phyloP scores from a whole-genome alignment of 2,329 filamentous ascomycete species.

The Trichophaea hybrida region DNA sequence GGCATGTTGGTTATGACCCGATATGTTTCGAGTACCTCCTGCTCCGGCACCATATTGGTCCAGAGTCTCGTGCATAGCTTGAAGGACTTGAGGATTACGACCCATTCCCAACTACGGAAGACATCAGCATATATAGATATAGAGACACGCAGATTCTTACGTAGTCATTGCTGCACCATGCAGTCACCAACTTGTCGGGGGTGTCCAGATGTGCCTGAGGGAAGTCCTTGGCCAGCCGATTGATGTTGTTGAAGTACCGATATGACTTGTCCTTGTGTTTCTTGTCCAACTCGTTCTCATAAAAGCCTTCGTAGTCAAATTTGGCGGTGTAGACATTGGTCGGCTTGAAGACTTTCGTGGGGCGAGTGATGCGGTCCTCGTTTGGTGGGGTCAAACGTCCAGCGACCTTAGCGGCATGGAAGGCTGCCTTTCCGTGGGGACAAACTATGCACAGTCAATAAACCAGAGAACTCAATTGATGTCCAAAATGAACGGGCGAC shows the following conservation, averaged over 20 bases:
- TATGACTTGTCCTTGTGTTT: conserved; percentile 99
- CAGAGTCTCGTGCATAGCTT: conserved; percentile 85
- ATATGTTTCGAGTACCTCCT: conserved; percentile 93
- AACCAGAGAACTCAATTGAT: background rate
- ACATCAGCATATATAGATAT: background rate
- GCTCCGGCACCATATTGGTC: conserved; percentile 92
- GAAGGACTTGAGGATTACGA: conserved; percentile 69
- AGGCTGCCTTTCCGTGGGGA: conserved; percentile 26
- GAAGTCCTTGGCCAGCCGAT: conserved; percentile 89
- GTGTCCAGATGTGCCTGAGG: conserved; percentile 82
- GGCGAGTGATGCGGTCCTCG: conserved; percentile 24
- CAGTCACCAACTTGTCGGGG: conserved; percentile 73
- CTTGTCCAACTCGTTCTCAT: conserved; percentile 78
- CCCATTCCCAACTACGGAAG: conserved; percentile 64
- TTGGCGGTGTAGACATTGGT: conserved; percentile 29
- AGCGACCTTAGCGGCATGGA: conserved; percentile 27
- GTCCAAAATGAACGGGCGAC: background rate
- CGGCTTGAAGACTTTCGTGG: conserved; percentile 20
- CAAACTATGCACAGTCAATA: conserved; percentile 18
- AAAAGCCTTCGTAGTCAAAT: conserved; percentile 88
- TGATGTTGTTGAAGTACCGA: conserved; percentile 99
- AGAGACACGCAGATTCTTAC: conserved; percentile 10
- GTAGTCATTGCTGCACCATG: conserved; percentile 99
- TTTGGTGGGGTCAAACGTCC: conserved; percentile 24
- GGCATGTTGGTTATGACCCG: conserved; percentile 91